Evolutionary conservation across 257 asterid species (phyloP), one percentile per base, ranked within the genome.

Genomic region (Marsdenia floribunda): DNA sequence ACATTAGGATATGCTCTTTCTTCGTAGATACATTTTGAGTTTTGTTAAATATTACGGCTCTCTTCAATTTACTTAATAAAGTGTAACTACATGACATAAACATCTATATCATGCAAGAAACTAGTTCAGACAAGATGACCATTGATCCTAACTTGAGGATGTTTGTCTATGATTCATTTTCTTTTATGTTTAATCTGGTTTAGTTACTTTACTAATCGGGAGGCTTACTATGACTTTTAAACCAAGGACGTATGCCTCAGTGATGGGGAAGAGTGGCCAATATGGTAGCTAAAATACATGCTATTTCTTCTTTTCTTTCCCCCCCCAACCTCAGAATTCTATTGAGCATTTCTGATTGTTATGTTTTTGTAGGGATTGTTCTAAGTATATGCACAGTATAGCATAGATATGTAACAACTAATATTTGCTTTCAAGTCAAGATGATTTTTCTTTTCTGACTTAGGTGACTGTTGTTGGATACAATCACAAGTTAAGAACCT

Each of bases 401-500:
- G 4, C 33, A 29, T 57, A 57, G 61, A 60, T 81, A 58, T 65
- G 14, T 77, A 29, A 24, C 68, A 72, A 72, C 35, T 24, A 29
- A 47, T 44, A n/a, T 49, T 46, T 55, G 10, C 11, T 44, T 42
- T 38, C 74, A 19, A 71, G 15, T 67, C 40, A 19, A 26, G 26
- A 4, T 73, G 50, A 58, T 76, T 66, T 68, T 75, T 75, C 58
- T 47, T 60, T 46, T 80, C 83, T 40, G 22, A 21, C 59, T 37
- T 78, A 95, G 99, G 91, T 95, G 82, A 92, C 96, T 67, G 85
- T 90, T 66, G 84, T 89, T 70, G 99, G 99, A 75, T 95, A 92
- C 83, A 90, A 87, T 78, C 88, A 95, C 88, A 95, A 95, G 84
- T 85, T 95, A 80, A 84, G 81, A 85, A 79, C 86, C 84, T 88